A percentile compares a stretch with the other conserved stretches of the same genome.
Evolutionary conservation across 179 eudicot species (phyloP).

Genomic region (Silene vulgaris): DNA sequence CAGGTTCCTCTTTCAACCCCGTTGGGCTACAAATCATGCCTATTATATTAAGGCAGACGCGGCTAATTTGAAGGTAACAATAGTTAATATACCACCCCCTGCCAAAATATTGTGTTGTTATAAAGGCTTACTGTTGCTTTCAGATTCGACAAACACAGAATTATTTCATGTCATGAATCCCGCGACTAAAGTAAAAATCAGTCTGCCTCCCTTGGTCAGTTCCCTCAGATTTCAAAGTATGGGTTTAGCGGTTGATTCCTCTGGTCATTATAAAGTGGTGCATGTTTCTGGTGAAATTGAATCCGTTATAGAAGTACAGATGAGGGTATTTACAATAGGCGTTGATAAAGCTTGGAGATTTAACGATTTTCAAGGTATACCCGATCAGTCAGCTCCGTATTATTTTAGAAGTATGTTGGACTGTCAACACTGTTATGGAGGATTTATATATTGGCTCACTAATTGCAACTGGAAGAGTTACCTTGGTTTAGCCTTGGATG

Average conservation of each 20-base stretch:
- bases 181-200: background rate
- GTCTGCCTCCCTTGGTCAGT: background rate
- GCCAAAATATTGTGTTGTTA: background rate
- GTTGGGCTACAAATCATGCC: too few species aligned
- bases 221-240: too few species aligned
- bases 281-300: background rate
- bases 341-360: constrained; percentile 13
- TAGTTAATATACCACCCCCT: background rate
- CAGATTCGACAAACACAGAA: background rate
- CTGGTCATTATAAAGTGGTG: constrained; percentile 9
- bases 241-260: background rate
- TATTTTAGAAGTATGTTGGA: background rate
- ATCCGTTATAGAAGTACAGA: background rate
- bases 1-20: too few species aligned
- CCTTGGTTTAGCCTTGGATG: too few species aligned
- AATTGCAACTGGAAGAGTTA: background rate
- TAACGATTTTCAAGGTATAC: background rate
- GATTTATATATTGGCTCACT: background rate
- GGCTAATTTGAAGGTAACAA: background rate
- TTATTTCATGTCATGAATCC: background rate
- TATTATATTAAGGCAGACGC: too few species aligned
- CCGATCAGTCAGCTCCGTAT: background rate
- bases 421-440: background rate
- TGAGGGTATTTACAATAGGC: background rate
- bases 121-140: constrained; percentile 10